Evolutionary conservation across 768 basidiomycete species (phyloP), one percentile per base, ranked within the genome.

Genomic region (Lepiota brunneoincarnata): DNA sequence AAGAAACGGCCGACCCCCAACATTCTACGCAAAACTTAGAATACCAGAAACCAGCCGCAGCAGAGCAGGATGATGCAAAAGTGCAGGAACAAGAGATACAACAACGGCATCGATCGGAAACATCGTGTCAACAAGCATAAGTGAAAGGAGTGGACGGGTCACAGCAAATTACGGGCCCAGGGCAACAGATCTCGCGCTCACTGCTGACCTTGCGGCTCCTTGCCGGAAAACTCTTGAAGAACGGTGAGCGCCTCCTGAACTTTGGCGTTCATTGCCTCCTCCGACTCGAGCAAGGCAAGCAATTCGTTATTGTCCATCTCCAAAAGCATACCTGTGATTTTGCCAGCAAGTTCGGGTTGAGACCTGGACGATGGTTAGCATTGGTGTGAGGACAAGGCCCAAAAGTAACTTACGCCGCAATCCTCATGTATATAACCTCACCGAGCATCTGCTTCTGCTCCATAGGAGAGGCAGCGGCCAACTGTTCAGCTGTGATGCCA

Each of bases 381-480:
- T n/a, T 18, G 52, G 41, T 24, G 67, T 41, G 61, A 42, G 54
- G 21, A 54, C 21, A 53, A 57, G 20, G 10, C 1, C 34, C 51
- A 35, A 37, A 35, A 31, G 51, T 54, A 36, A 81, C 91, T 69
- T 75, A 93, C 89, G 72, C 66, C 54, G 78, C 82, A 60, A 98
- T 95, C 67, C 84, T 88, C 82, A 96, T 87, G 75, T 98, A 98
- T 62, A 98, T 84, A 46, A 90, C 84, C 74, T 99, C 97, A 62
- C 97, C 97, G 44, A 99, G 80, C 89, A 98, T 93, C 72, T 99
- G 97, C 80, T 99, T 99, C 83, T 98, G 94, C 72, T 98, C 96
- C 64, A 84, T 78, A 18, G 91, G 75, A 44, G 81, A 84, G 55
- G 91, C 80, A 55, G 74, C 71, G 20, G 86, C 73, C 39, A 78